A percentile compares a stretch with the other conserved stretches of the same genome.
phyloP scores from a whole-genome alignment of 768 basidiomycete genomes.

The Piloderma croceum region DNA sequence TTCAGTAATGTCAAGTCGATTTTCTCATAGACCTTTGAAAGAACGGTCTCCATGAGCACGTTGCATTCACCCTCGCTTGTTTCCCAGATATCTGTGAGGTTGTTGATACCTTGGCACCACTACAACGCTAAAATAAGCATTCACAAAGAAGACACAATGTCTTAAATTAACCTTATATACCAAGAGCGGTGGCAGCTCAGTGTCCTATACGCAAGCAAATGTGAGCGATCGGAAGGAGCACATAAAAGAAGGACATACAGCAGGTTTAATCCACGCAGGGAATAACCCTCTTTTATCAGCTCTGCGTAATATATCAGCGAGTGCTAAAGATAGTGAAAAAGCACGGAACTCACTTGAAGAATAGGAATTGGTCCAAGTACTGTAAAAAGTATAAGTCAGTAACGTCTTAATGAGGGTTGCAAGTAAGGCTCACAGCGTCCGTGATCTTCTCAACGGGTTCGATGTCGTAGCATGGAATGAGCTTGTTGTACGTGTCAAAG shows the following conservation, averaged over 20 bases:
- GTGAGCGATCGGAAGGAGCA: too few species aligned
- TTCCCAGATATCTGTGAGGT: conserved; percentile 97
- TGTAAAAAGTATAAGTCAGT: conserved; percentile 22
- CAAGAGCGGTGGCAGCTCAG: conserved; percentile 91
- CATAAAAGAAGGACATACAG: too few species aligned
- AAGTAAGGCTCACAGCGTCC: conserved; percentile 64
- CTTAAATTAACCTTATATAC: conserved; percentile 69
- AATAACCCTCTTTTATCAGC: conserved; percentile 97
- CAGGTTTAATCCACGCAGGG: conserved; percentile 99
- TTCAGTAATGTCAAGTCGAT: conserved; percentile 95
- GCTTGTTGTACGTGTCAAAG: conserved; percentile 96
- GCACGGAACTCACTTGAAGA: conserved; percentile 66
- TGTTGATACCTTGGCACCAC: conserved; percentile 99
- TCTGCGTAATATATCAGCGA: conserved; percentile 31
- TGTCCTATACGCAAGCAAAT: too few species aligned
- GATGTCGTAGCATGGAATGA: conserved; percentile 98
- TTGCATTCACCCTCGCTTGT: conserved; percentile 96
- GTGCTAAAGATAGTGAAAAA: background rate
- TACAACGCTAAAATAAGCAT: conserved; percentile 11
- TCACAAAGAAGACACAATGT: background rate
- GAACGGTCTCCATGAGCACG: conserved; percentile 97
- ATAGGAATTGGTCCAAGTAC: conserved; percentile 97
- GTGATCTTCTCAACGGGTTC: conserved; percentile 99
- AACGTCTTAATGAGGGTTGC: conserved; percentile 5
- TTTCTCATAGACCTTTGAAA: conserved; percentile 98